Percentiles rank a stretch among this genome's conserved stretches.
These are phyloP conservation scores for Penicillium mononematosum DNA, from an alignment of 495 filamentous ascomycete genomes.

Conservation along the genomic window DNA sequence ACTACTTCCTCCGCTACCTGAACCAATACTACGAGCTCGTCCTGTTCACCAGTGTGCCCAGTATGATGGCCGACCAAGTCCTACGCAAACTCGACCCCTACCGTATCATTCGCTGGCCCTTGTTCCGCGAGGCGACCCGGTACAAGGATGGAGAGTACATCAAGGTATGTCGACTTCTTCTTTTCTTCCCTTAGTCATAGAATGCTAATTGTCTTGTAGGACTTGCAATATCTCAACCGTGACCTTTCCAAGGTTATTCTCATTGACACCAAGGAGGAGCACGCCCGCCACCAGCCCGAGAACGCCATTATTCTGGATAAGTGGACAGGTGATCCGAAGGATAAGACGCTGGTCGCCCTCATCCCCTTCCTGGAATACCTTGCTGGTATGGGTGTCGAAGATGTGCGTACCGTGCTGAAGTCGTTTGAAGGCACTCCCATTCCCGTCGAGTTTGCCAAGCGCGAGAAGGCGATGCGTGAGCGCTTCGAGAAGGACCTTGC, in stretches of 20 bases:
- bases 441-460: conserved; percentile 79
- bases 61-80: conserved; percentile 77
- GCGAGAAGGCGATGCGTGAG: conserved; percentile 80
- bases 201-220: conserved; percentile 48
- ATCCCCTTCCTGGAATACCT: conserved; percentile 97
- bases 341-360: conserved; percentile 78
- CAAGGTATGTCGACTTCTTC: conserved; percentile 63
- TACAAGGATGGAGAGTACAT: conserved; percentile 95
- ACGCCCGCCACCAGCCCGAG: conserved; percentile 82
- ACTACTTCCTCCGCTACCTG: conserved; percentile 96
- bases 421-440: conserved; percentile 86
- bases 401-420: conserved; percentile 80
- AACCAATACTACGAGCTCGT: conserved; percentile 98
- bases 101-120: conserved; percentile 90
- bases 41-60: conserved; percentile 85
- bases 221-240: conserved; percentile 93
- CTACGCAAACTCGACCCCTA: conserved; percentile 95
- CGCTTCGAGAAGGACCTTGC: conserved; percentile 75
- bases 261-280: conserved; percentile 78
- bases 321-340: conserved; percentile 80
- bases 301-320: conserved; percentile 89
- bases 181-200: background rate
- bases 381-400: conserved; percentile 83
- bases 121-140: conserved; percentile 90
- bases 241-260: conserved; percentile 92